phyloP scores from a whole-genome alignment of 495 filamentous ascomycete species.

The Penicillium salamii region DNA sequence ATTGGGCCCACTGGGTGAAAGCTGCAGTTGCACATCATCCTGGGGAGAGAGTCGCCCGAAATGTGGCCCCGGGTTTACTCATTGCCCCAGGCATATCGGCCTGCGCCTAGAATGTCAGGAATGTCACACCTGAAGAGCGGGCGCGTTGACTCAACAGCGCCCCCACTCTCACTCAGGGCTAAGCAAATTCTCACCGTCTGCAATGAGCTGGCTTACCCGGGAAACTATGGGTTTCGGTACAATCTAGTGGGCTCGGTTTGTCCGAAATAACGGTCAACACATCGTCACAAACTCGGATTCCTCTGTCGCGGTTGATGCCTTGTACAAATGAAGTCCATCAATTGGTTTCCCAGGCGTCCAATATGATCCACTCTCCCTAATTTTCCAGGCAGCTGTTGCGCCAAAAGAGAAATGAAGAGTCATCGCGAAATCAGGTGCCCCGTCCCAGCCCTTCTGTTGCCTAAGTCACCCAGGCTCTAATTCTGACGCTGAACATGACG shows the following conservation, averaged over 20 bases:
- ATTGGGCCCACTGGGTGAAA: constrained; percentile 6
- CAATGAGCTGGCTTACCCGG: constrained; percentile 5
- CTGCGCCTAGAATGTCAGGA: constrained; percentile 12
- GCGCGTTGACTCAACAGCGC: constrained; percentile 4
- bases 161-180: constrained; percentile 5
- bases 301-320: constrained; percentile 14
- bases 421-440: constrained; percentile 12
- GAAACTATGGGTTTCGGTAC: constrained; percentile 4
- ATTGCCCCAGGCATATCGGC: constrained; percentile 6
- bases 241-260: not conserved
- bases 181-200: constrained; percentile 17
- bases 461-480: constrained; percentile 15
- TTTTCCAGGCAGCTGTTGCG: constrained; percentile 10
- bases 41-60: constrained; percentile 4
- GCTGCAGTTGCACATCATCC: constrained; percentile 4
- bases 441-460: constrained; percentile 20
- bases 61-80: constrained; percentile 3
- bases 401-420: constrained; percentile 15
- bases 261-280: constrained; percentile 20
- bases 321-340: constrained; percentile 2
- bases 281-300: constrained; percentile 2
- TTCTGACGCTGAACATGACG: not conserved
- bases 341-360: constrained; percentile 7
- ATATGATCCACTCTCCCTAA: constrained; percentile 5
- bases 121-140: constrained; percentile 6